Evolutionary conservation across 116 monocot species (phyloP), one percentile per base, ranked within the genome.

Genomic region (Posidonia oceanica): DNA sequence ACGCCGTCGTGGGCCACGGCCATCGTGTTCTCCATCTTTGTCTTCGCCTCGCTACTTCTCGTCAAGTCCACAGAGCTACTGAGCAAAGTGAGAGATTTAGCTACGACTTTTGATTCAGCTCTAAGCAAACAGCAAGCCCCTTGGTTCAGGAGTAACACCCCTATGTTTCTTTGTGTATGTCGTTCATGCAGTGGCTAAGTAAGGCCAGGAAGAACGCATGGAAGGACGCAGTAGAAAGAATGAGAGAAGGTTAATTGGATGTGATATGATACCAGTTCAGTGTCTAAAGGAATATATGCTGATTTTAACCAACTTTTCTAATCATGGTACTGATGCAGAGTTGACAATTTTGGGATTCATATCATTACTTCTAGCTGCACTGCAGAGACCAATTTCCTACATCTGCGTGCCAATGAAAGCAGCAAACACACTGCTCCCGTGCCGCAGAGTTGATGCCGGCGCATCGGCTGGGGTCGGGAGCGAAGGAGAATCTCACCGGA

Each of bases 1-100:
- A 75, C 75, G 22, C 75, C 75, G 59, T 68, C 75, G 39, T 75
- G 75, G 75, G 75, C 68, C 0, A 29, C 59, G 13, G 66, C 57
- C 21, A 12, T 18, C 40, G 54, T 75, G 38, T 75, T 66, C 75
- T 42, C 16, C 59, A 14, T 66, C 67, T 42, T 75, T 39, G 59
- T 75, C 75, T 20, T 36, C 21, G 12, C 44, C 7, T 41, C 67
- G 7, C 42, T 67, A 7, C 44, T 67, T n/a, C 44, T 68, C 16
- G 68, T 52, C 15, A 10, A 54, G 21, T 48, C 17, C 41, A 10
- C 59, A 67, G 52, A 67, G 38, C 67, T 59, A 4, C 66, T 75
- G 4, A 21, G 55, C 55, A 57, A 52, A 38, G 69, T 69, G 29
- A 29, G 29, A 29, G 29, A 69, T n/a, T 2, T 18, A 1, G 0